Evolutionary conservation across 2,329 filamentous ascomycete species (phyloP).

Genomic region (Leptoxyphium fumago): DNA sequence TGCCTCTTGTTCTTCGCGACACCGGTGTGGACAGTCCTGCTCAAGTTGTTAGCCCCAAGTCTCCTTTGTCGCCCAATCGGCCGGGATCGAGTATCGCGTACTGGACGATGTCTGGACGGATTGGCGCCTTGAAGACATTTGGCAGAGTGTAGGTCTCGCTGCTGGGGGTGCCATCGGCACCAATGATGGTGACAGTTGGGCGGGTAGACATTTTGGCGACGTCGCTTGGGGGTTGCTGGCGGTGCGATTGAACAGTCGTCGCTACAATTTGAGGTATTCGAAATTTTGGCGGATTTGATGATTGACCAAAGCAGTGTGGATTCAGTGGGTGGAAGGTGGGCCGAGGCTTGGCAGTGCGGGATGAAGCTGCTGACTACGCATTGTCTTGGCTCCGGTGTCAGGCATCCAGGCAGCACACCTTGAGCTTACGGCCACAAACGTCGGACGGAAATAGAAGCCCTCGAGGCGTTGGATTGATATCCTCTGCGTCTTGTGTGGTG

Average conservation of each 20-base stretch:
- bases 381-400: too few relatives aligned
- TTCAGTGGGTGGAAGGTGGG: not conserved
- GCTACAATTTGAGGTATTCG: not conserved
- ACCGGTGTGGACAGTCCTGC: conserved; percentile 73
- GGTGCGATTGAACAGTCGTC: not conserved
- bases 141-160: conserved; percentile 84
- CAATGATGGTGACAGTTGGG: conserved; percentile 94
- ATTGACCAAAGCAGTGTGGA: not conserved
- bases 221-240: conserved; percentile 4
- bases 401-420: too few relatives aligned
- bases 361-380: too few relatives aligned
- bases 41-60: not conserved
- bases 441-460: too few relatives aligned
- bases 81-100: conserved; percentile 34
- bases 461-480: too few relatives aligned
- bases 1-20: conserved; percentile 99
- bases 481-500: too few relatives aligned
- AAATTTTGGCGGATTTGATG: not conserved
- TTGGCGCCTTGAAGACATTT: conserved; percentile 91
- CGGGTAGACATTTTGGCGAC: conserved; percentile 67
- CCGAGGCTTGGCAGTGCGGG: not conserved
- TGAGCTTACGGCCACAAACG: too few relatives aligned
- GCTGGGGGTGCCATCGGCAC: conserved; percentile 86
- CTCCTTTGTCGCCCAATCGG: not conserved
- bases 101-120: conserved; percentile 98